Evolutionary conservation across 2,329 filamentous ascomycete species (phyloP).

Genomic region (Cryoendolithus antarcticus): DNA sequence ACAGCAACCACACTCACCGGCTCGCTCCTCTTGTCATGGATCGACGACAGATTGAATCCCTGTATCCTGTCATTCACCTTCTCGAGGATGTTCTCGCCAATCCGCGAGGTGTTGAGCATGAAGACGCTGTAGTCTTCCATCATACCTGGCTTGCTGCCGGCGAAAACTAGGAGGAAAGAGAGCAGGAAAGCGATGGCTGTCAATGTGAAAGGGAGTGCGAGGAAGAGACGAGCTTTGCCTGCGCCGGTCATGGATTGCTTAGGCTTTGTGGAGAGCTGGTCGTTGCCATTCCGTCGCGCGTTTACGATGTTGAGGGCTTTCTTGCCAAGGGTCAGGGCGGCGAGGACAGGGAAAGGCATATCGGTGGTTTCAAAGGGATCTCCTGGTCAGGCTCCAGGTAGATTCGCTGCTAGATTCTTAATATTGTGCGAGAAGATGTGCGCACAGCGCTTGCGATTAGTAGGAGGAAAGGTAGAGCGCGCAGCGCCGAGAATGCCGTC

Average conservation of each 20-base stretch:
- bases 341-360: constrained; percentile 1
- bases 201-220: constrained; percentile 21
- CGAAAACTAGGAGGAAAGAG: constrained; percentile 48
- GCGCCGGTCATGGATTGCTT: constrained; percentile 2
- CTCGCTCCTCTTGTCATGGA: background rate
- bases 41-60: constrained; percentile 9
- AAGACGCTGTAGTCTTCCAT: constrained; percentile 46
- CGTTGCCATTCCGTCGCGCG: constrained; percentile 3
- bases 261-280: background rate
- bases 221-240: constrained; percentile 2
- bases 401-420: no score
- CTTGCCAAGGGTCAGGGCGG: constrained; percentile 1
- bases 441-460: no score
- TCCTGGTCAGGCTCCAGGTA: no score
- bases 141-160: constrained; percentile 43
- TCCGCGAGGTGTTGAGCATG: constrained; percentile 45
- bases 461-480: no score
- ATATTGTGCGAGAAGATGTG: no score
- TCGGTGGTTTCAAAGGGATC: background rate
- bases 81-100: constrained; percentile 31
- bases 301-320: constrained; percentile 3
- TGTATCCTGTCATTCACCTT: constrained; percentile 18
- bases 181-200: constrained; percentile 45
- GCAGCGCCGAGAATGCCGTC: no score
- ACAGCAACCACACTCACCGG: no score